phyloP scores from a whole-genome alignment of 208 protist genomes.

The Leishmania lainsoni region DNA sequence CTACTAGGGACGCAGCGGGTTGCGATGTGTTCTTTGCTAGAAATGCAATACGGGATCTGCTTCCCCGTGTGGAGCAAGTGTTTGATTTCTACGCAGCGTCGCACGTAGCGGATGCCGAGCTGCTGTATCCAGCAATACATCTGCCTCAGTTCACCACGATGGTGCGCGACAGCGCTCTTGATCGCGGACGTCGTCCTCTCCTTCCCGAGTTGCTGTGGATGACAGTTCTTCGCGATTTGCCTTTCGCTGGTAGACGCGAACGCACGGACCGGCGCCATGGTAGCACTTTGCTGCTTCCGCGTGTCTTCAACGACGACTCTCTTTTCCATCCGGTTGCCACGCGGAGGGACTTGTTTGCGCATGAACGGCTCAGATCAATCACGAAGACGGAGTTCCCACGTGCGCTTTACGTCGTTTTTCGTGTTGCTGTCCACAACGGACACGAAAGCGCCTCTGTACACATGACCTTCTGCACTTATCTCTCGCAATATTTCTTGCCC shows the following conservation, averaged over 20 bases:
- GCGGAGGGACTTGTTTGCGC: constrained; percentile 35
- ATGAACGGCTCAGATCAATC: constrained; percentile 27
- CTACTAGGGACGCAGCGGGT: not conserved
- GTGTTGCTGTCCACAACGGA: not conserved
- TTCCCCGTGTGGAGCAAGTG: constrained; percentile 34
- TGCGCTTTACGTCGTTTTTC: constrained; percentile 17
- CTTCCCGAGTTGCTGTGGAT: constrained; percentile 73
- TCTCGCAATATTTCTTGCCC: constrained; percentile 32
- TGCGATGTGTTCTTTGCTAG: not conserved
- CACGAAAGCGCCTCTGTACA: not conserved
- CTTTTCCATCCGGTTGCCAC: not conserved
- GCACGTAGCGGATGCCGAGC: constrained; percentile 17
- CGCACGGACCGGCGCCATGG: not conserved
- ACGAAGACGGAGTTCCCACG: constrained; percentile 15
- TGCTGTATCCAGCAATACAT: constrained; percentile 53
- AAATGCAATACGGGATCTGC: constrained; percentile 21
- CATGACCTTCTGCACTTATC: constrained; percentile 5
- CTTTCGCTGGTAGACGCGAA: not conserved
- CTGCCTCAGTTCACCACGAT: constrained; percentile 54
- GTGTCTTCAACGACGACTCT: constrained; percentile 8
- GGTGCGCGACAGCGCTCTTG: constrained; percentile 49
- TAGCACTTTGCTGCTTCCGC: constrained; percentile 16
- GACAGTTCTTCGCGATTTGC: constrained; percentile 45
- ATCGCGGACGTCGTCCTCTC: constrained; percentile 25
- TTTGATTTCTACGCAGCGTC: constrained; percentile 63